Evolutionary conservation across 164 flowering plant genomes (phyloP).

Genomic region (Dillenia turbinata): DNA sequence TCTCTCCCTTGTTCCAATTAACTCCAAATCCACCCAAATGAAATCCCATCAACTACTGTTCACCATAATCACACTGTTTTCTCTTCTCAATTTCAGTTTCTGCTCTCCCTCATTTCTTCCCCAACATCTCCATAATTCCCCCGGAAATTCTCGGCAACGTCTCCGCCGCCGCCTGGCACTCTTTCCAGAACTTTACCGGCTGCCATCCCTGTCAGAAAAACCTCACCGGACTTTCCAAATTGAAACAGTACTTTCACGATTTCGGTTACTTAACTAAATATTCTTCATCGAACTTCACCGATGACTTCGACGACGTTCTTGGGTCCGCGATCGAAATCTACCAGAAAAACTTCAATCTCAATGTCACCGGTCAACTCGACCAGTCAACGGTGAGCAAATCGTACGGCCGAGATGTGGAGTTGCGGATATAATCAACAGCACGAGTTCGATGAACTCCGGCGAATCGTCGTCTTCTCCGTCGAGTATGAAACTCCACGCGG

Average conservation of each 20-base stretch:
- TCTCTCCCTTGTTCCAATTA: too few species aligned
- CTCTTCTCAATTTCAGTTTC: constrained; percentile 9
- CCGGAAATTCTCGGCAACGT: constrained; percentile 16
- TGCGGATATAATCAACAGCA: constrained; percentile 31
- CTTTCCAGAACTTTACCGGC: constrained; percentile 37
- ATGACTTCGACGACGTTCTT: constrained; percentile 45
- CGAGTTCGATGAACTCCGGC: constrained; percentile 14
- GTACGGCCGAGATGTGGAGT: constrained; percentile 66
- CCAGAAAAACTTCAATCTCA: constrained; percentile 51
- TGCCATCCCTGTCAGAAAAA: constrained; percentile 34
- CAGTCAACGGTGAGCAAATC: constrained; percentile 32
- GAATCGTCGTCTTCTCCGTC: background rate
- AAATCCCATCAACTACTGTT: too few species aligned
- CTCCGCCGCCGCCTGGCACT: constrained; percentile 31
- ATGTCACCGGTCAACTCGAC: constrained; percentile 41
- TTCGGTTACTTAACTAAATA: constrained; percentile 55
- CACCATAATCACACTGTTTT: background rate
- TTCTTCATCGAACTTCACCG: constrained; percentile 30
- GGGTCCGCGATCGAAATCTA: constrained; percentile 54
- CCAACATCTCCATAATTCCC: constrained; percentile 27
- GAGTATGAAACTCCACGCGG: constrained; percentile 22
- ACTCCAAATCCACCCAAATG: too few species aligned
- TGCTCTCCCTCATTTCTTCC: constrained; percentile 24
- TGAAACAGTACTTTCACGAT: constrained; percentile 51
- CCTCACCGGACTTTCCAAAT: constrained; percentile 36